A percentile compares a stretch with the other conserved stretches of the same genome.
Evolutionary conservation across 2,329 filamentous ascomycete genomes (phyloP).

Genomic region (Exserohilum turcica): DNA sequence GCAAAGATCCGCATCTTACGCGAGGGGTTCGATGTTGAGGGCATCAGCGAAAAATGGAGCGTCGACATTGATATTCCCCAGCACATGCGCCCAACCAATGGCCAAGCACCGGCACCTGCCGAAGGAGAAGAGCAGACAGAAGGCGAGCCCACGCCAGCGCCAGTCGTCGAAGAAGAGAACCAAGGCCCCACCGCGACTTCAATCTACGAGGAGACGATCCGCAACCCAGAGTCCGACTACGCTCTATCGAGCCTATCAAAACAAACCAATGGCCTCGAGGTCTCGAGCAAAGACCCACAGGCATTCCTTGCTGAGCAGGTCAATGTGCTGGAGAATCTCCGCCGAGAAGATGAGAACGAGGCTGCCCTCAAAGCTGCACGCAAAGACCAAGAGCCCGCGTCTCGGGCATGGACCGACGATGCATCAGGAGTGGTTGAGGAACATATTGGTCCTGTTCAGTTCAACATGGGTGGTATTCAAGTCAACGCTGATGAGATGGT

Average conservation of each 20-base stretch:
- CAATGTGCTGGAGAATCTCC: constrained; percentile 71
- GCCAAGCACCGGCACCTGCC: constrained; percentile 16
- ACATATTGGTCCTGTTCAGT: constrained; percentile 92
- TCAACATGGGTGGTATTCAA: constrained; percentile 98
- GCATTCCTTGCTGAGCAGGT: constrained; percentile 76
- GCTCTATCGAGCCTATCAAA: constrained; percentile 48
- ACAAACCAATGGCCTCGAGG: constrained; percentile 58
- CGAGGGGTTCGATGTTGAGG: constrained; percentile 91
- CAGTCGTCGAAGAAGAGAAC: constrained; percentile 18
- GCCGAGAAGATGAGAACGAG: constrained; percentile 63
- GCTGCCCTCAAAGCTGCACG: constrained; percentile 49
- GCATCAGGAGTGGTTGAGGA: constrained; percentile 49
- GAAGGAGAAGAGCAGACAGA: constrained; percentile 21
- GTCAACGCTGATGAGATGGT: constrained; percentile 94
- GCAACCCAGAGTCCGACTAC: constrained; percentile 68
- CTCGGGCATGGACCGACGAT: constrained; percentile 31
- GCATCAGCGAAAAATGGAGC: constrained; percentile 82
- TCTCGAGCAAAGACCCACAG: constrained; percentile 75
- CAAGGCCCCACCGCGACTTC: constrained; percentile 65
- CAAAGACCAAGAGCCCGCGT: constrained; percentile 41
- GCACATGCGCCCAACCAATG: constrained; percentile 33
- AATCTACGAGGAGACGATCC: constrained; percentile 79
- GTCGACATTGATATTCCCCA: constrained; percentile 69
- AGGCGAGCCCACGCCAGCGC: constrained; percentile 9
- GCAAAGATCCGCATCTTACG: constrained; percentile 92